A percentile compares a stretch with the other conserved stretches of the same genome.
These are phyloP conservation scores for Neonectria magnoliae DNA, from an alignment of 2,329 filamentous ascomycete genomes.

Conservation along the genomic window DNA sequence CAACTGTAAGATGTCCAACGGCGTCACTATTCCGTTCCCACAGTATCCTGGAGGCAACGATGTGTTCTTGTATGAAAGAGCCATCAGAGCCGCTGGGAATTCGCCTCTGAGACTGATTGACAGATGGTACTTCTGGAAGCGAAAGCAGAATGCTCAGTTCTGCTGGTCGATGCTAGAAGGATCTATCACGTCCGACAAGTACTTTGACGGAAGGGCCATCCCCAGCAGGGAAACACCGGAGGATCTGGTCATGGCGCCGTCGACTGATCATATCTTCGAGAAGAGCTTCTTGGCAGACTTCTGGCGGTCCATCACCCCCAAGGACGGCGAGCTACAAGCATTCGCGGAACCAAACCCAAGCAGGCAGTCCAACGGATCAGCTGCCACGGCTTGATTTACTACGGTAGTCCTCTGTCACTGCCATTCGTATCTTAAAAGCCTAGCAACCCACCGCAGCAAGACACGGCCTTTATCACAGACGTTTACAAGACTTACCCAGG, in stretches of 20 bases:
- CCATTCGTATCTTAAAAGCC: neutral
- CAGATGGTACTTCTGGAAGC: too few relatives aligned
- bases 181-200: neutral
- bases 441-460: neutral
- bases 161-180: neutral
- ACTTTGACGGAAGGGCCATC: neutral
- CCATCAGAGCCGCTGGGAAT: too few relatives aligned
- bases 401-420: neutral
- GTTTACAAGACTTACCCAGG: neutral
- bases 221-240: neutral
- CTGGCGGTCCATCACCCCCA: too few relatives aligned
- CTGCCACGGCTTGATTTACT: neutral
- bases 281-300: slow-evolving; percentile 1
- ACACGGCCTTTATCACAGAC: neutral
- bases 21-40: too few relatives aligned
- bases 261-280: neutral
- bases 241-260: neutral
- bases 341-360: too few relatives aligned
- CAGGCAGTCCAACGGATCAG: neutral
- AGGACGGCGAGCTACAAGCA: too few relatives aligned
- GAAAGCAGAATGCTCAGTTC: too few relatives aligned
- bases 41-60: too few relatives aligned
- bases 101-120: too few relatives aligned
- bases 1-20: too few relatives aligned
- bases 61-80: too few relatives aligned